These are phyloP conservation scores for Pseudevernia furfuracea DNA, from an alignment of 495 filamentous ascomycete species.

Conservation along the genomic window DNA sequence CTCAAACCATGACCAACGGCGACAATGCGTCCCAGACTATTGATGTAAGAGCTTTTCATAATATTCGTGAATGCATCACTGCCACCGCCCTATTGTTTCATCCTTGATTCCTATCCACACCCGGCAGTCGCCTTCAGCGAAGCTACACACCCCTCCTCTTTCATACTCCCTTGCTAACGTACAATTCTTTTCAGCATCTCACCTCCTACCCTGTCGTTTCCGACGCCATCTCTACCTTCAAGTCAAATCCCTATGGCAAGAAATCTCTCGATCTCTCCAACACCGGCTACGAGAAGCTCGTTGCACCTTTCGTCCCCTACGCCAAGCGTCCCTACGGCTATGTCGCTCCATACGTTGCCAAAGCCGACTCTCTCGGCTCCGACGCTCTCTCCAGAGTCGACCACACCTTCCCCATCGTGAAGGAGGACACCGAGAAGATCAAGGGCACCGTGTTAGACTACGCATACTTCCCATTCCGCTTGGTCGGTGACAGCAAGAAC, in stretches of 20 bases:
- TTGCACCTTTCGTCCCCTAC: conserved; percentile 69
- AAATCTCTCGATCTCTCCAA: conserved; percentile 67
- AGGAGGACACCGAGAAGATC: conserved; percentile 76
- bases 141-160: no score
- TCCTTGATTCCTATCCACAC: not conserved
- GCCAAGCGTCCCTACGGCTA: conserved; percentile 67
- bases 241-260: conserved; percentile 69
- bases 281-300: conserved; percentile 56
- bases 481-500: conserved; percentile 61
- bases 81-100: conserved; percentile 3
- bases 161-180: conserved; percentile 12
- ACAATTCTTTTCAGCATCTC: conserved; percentile 55
- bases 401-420: conserved; percentile 72
- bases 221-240: conserved; percentile 69
- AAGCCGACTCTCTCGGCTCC: conserved; percentile 74
- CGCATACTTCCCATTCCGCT: conserved; percentile 57
- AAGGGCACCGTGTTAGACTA: conserved; percentile 54
- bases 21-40: conserved; percentile 15
- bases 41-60: conserved; percentile 9
- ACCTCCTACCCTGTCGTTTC: conserved; percentile 76
- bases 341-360: conserved; percentile 72
- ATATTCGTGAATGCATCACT: not conserved
- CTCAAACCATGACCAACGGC: conserved; percentile 20
- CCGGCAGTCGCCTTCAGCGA: not conserved
- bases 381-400: conserved; percentile 67